Percentiles rank a stretch among this genome's conserved stretches.
Evolutionary conservation across 129 eudicot genomes (phyloP).

Genomic region (Glebionis coronaria): DNA sequence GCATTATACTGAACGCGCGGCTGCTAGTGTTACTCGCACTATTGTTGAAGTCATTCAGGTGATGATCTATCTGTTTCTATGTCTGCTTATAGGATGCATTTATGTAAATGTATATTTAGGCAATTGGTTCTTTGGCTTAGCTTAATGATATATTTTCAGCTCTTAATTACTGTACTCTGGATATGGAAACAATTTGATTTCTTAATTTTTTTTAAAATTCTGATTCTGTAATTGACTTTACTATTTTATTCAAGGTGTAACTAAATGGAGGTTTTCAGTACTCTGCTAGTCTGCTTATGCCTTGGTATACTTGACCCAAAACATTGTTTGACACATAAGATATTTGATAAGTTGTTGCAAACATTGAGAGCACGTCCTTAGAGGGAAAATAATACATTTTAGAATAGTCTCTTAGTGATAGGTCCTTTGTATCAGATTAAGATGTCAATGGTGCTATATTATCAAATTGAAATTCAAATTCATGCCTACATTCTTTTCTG

Average conservation of each 20-base stretch:
- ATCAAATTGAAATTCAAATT: no score
- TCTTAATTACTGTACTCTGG: background rate
- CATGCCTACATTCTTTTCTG: no score
- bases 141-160: background rate
- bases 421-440: no score
- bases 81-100: background rate
- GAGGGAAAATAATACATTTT: no score
- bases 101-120: background rate
- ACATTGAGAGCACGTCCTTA: no score
- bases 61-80: slow-evolving; percentile 25
- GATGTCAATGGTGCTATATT: no score
- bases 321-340: no score
- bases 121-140: background rate
- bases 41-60: slow-evolving; percentile 89
- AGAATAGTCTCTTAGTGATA: no score
- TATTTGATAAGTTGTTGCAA: no score
- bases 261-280: no score
- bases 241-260: background rate
- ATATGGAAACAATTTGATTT: background rate
- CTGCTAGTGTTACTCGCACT: slow-evolving; percentile 70
- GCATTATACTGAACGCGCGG: slow-evolving; percentile 87
- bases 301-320: no score
- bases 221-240: background rate
- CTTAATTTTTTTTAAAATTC: background rate
- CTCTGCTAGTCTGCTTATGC: no score